These are phyloP conservation scores for Boletus sp. DNA, from an alignment of 768 basidiomycete genomes.

Conservation along the genomic window DNA sequence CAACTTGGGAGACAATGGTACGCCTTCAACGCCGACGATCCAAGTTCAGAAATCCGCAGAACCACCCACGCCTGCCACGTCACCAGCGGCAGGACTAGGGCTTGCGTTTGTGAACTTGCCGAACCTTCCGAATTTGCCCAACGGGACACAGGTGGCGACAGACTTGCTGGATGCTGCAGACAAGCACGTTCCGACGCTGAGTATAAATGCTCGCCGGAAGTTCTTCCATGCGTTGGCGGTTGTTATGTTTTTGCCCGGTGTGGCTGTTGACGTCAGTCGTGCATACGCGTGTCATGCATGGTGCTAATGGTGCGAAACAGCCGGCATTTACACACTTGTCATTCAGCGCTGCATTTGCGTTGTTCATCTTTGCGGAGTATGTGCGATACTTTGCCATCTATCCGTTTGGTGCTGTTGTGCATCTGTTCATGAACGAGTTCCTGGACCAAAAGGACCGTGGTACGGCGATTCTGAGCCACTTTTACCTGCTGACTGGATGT, in stretches of 20 bases:
- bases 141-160: constrained; percentile 57
- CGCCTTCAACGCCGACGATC: constrained; percentile 27
- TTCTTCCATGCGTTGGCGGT: constrained; percentile 97
- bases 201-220: constrained; percentile 89
- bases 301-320: constrained; percentile 40
- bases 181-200: constrained; percentile 85
- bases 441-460: constrained; percentile 93
- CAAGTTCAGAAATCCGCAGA: constrained; percentile 22
- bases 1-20: constrained; percentile 35
- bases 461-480: constrained; percentile 95
- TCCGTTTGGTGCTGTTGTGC: constrained; percentile 89
- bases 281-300: constrained; percentile 2
- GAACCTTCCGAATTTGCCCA: constrained; percentile 49
- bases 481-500: constrained; percentile 94
- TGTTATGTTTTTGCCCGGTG: constrained; percentile 93
- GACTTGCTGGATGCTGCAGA: constrained; percentile 81
- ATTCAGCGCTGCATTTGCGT: constrained; percentile 91
- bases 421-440: constrained; percentile 97
- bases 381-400: constrained; percentile 98
- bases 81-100: constrained; percentile 29
- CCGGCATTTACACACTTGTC: constrained; percentile 95
- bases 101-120: constrained; percentile 44
- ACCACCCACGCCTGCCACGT: background rate
- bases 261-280: constrained; percentile 80
- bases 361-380: constrained; percentile 96